A percentile compares a stretch with the other conserved stretches of the same genome.
Conservation (phyloP, 2,329 filamentous ascomycete species). For the Clonostachys sp. region DNA sequence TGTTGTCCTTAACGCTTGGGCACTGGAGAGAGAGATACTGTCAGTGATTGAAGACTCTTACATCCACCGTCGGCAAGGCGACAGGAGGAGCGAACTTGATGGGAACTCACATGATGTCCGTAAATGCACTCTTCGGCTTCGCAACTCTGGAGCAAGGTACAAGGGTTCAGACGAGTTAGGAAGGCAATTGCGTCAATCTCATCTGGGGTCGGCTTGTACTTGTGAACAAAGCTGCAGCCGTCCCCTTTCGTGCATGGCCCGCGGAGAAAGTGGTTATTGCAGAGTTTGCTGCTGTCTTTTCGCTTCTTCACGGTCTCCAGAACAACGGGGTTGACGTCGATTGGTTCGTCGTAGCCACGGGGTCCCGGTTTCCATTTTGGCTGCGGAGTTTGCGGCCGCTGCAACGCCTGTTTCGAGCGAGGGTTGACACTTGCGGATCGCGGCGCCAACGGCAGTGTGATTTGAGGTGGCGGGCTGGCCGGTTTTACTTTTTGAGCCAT, state of each 20-base stretch:
- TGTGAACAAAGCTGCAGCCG: constrained; percentile 53
- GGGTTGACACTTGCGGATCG: constrained; percentile 18
- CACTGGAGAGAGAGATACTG: constrained; percentile 29
- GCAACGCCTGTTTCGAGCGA: constrained; percentile 4
- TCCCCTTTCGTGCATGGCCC: constrained; percentile 50
- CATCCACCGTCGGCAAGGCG: background rate
- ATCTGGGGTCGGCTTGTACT: constrained; percentile 45
- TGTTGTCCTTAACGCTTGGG: constrained; percentile 43
- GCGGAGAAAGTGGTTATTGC: constrained; percentile 58
- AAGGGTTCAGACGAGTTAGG: constrained; percentile 53
- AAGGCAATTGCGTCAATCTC: constrained; percentile 53
- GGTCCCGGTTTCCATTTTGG: constrained; percentile 46
- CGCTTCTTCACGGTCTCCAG: constrained; percentile 53
- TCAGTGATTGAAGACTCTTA: background rate
- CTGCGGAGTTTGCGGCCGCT: constrained; percentile 8
- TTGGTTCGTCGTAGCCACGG: constrained; percentile 49
- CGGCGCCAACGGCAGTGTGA: constrained; percentile 31
- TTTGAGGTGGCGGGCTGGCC: constrained; percentile 24
- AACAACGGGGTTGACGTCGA: constrained; percentile 36
- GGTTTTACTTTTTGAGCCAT: constrained; percentile 1
- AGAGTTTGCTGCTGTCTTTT: constrained; percentile 50
- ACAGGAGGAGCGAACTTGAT: background rate
- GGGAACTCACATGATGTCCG: constrained; percentile 51
- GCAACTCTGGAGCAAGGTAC: constrained; percentile 53
- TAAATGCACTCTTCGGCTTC: constrained; percentile 55